A percentile compares a stretch with the other conserved stretches of the same genome.
Evolutionary conservation across 2,329 filamentous ascomycete species (phyloP).

Genomic region (Colletotrichum somersetense): DNA sequence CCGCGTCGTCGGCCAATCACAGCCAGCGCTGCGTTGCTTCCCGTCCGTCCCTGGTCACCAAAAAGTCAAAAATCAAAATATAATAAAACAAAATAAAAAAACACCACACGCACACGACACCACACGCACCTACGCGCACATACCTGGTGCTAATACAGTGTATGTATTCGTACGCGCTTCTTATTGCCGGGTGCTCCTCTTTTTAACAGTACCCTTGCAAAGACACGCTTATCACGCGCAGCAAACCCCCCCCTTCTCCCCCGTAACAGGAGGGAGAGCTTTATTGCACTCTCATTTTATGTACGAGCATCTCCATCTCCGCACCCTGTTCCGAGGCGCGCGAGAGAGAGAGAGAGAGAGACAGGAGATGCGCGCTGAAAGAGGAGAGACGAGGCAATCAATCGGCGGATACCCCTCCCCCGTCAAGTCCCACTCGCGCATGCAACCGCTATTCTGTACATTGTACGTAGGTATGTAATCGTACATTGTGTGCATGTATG

Average conservation of each 20-base stretch:
- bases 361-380: neutral
- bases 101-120: slow-evolving; percentile 18
- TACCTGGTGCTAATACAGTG: too few relatives aligned
- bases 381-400: neutral
- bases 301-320: slow-evolving; percentile 3
- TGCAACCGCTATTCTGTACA: neutral
- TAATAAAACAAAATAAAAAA: neutral
- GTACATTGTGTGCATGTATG: too few relatives aligned
- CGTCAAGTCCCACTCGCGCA: too few relatives aligned
- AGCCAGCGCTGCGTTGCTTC: slow-evolving; percentile 7
- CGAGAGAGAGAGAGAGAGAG: too few relatives aligned
- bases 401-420: slow-evolving; percentile 16
- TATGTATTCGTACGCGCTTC: slow-evolving; percentile 17
- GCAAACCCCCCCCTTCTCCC: neutral
- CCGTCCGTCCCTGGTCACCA: slow-evolving; percentile 34
- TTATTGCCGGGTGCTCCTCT: slow-evolving; percentile 11
- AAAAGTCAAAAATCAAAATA: slow-evolving; percentile 7
- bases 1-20: slow-evolving; percentile 37
- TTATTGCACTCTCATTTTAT: slow-evolving; percentile 6
- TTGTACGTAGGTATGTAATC: too few relatives aligned
- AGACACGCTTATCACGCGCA: slow-evolving; percentile 27
- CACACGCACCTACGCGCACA: neutral
- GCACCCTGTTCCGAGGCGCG: neutral
- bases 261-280: neutral
- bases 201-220: neutral